phyloP scores from a whole-genome alignment of 306 rosid genomes.

The Ormosia emarginata region DNA sequence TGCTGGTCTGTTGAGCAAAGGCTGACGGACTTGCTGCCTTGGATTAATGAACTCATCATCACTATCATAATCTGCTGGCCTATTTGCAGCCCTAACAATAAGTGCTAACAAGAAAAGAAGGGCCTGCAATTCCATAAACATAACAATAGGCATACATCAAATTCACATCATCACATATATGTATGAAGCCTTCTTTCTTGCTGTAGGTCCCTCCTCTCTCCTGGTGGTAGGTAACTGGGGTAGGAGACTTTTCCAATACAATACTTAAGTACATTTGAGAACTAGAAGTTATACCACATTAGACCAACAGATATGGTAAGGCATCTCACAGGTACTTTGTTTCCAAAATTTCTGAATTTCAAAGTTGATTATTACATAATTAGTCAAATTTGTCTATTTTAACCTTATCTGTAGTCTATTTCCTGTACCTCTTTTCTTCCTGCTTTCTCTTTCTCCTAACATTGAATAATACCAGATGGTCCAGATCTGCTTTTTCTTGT shows the following conservation, averaged over 20 bases:
- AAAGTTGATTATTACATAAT: neutral
- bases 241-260: neutral
- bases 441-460: neutral
- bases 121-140: constrained; percentile 57
- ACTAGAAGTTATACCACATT: neutral
- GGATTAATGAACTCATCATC: constrained; percentile 79
- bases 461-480: neutral
- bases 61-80: constrained; percentile 80
- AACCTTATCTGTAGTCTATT: neutral
- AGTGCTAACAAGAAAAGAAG: constrained; percentile 86
- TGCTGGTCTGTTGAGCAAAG: constrained; percentile 71
- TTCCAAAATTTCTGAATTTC: neutral
- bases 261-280: neutral
- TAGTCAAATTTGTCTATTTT: neutral
- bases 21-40: constrained; percentile 82
- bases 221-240: constrained; percentile 1
- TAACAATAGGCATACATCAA: constrained; percentile 2
- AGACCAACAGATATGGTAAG: neutral
- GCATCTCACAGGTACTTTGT: neutral
- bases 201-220: neutral
- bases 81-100: constrained; percentile 77
- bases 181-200: neutral
- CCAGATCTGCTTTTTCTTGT: neutral
- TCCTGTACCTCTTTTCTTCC: neutral
- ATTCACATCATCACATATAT: neutral